Conservation (phyloP, 2,329 filamentous ascomycete species). For the Neofusicoccum umdonicola region DNA sequence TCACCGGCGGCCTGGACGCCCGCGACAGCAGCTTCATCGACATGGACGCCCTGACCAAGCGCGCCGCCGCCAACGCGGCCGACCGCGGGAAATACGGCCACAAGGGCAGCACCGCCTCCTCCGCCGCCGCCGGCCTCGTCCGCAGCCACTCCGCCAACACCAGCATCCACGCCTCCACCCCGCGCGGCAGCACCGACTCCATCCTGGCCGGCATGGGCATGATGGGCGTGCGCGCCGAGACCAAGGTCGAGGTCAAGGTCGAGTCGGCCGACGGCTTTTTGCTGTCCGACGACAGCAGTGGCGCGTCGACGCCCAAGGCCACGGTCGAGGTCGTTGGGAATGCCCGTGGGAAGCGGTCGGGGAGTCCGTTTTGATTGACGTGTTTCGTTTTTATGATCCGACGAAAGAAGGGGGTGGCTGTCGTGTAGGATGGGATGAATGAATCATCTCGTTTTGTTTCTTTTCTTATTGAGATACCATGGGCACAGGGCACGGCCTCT, state of each 20-base stretch:
- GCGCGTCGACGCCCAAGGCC: background rate
- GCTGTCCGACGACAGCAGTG: background rate
- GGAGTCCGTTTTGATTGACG: background rate
- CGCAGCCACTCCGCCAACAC: background rate
- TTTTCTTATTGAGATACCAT: background rate
- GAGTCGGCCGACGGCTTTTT: conserved; percentile 1
- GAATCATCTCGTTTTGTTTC: background rate
- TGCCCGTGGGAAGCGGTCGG: background rate
- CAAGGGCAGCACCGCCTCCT: background rate
- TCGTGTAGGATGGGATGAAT: background rate
- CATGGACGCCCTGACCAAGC: conserved; percentile 12
- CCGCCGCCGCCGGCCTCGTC: background rate
- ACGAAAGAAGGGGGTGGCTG: too few relatives aligned
- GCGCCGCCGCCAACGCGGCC: background rate
- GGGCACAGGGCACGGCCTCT: background rate
- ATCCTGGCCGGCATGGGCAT: conserved; percentile 31
- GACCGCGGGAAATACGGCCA: background rate
- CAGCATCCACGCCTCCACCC: conserved; percentile 25
- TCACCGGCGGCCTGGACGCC: conserved; percentile 18
- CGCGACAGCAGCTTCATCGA: conserved; percentile 8
- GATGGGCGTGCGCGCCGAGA: conserved; percentile 27
- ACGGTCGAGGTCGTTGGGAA: background rate
- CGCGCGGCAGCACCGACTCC: conserved; percentile 33
- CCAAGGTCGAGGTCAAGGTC: conserved; percentile 31
- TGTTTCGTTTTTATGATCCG: background rate